Percentiles rank a stretch among this genome's conserved stretches.
These are phyloP conservation scores for Pseudonectria buxi DNA, from an alignment of 2,329 filamentous ascomycete species.

Conservation along the genomic window DNA sequence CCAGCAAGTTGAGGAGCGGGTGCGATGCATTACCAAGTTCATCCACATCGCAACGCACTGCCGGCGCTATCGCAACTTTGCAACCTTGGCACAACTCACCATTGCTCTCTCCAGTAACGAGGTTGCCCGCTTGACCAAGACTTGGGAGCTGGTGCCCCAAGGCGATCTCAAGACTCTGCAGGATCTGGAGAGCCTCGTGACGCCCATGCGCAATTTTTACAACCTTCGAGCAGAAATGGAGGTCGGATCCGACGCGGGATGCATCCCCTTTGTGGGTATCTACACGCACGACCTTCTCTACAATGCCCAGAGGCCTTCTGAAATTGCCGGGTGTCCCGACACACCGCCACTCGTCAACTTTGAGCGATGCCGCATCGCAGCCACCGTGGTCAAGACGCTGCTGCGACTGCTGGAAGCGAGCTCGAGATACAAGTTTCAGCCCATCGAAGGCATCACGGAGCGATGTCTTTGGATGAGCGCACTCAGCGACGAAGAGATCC, in stretches of 20 bases:
- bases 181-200: slow-evolving; percentile 66
- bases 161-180: slow-evolving; percentile 59
- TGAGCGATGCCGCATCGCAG: slow-evolving; percentile 70
- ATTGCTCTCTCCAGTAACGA: slow-evolving; percentile 71
- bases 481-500: slow-evolving; percentile 68
- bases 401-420: slow-evolving; percentile 74
- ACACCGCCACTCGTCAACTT: slow-evolving; percentile 73
- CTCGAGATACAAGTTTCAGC: slow-evolving; percentile 64
- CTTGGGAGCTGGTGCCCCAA: slow-evolving; percentile 64
- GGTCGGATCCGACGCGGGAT: slow-evolving; percentile 56
- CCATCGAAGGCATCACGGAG: slow-evolving; percentile 70
- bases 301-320: slow-evolving; percentile 71
- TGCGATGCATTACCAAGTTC: slow-evolving; percentile 70
- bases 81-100: slow-evolving; percentile 74
- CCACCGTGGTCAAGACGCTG: slow-evolving; percentile 71
- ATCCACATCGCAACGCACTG: slow-evolving; percentile 76
- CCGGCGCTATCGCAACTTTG: slow-evolving; percentile 71
- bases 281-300: slow-evolving; percentile 81
- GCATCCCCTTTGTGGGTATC: slow-evolving; percentile 76
- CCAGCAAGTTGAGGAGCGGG: slow-evolving; percentile 62
- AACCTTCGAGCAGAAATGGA: slow-evolving; percentile 77
- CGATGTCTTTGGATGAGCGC: slow-evolving; percentile 82
- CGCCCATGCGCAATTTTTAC: slow-evolving; percentile 71
- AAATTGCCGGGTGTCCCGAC: slow-evolving; percentile 61
- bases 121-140: slow-evolving; percentile 58